Evolutionary conservation across 1,284 basidiomycete genomes (phyloP), one percentile per base, ranked within the genome.

Genomic region (Cutaneotrichosporon sp.): DNA sequence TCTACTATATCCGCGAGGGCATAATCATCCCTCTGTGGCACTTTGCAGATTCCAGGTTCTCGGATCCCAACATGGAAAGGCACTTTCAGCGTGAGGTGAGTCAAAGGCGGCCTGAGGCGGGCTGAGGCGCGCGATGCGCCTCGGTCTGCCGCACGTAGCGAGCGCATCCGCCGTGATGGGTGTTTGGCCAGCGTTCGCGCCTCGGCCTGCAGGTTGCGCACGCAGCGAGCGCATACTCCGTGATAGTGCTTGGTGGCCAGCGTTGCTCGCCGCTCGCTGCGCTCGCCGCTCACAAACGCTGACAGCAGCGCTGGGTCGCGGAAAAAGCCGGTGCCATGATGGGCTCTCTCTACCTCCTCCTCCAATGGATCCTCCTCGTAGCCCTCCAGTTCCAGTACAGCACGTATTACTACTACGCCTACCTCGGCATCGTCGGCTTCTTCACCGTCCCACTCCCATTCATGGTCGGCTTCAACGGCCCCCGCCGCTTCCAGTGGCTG

Each of bases 11-110:
- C 9, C 33, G 43, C 33, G 43, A 35, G 17, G 7, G 10, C 8
- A 34, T 45, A 8, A 17, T 45, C 43, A 33, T 45, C 9, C 42
- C 52, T 1, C 30, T 56, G 2, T 14, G n/a, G 36, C 66, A 73
- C 53, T 75, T 73, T 52, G 57, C 66, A 51, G 67, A 75, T 46
- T 67, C 65, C 18, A 63, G 59, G 18, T 76, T 70, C 49, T 61
- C 68, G 1, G 74, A 76, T 49, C 47, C 54, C 8, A 57, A 45
- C 18, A 72, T 70, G 49, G 74, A 76, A 51, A 54, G 60, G 23
- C 63, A 66, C 15, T 76, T 67, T 52, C 67, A 67, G 34, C 41
- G 46, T 4, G 55, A 76, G 56, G 68, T 74, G 54, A 53, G 69
- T 62, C 18, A 23, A 37, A 18, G 23, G 5, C 23, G 2, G 21